Base-by-base conservation (phyloP, 2,329 filamentous ascomycete genomes). In the Colletotrichum sp. region DNA sequence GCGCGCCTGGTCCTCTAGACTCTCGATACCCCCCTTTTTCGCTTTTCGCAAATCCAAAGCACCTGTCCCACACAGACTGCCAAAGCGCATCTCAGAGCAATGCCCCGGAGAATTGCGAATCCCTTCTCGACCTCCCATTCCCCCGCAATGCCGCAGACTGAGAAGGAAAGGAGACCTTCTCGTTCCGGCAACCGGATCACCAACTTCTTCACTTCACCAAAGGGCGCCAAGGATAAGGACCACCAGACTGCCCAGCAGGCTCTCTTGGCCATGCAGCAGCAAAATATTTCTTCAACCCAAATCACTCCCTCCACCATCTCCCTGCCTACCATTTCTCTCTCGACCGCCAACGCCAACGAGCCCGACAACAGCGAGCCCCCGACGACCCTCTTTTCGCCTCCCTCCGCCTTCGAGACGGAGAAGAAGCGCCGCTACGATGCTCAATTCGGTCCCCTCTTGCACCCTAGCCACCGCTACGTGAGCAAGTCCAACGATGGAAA, bases 251-350 rank as follows among this genome's bases (percentile, higher is more conserved):
- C 92, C 75, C 90, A 95, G 81, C 92, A 94, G 81, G 90, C 92
- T 76, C 90, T 95, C 64, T 89, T 94, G 82, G 89, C 91, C 76
- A 92, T 93, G 82, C 92, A 94, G 83, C 92, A 94, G 79, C 90
- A 88, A 80, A 86, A 86, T 76, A 83, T 87, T 68, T 88, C 91
- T 68, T 90, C 92, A 55, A 90, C 91, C 74, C 90, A 92, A 77
- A 93, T 95, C 81, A 93, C 92, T 78, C 91, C 92, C 74, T 90
- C 95, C 57, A 93, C 94, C 75, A 87, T 96, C 78, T 95, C 95
- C 64, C 88, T 98, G 81, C 96, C 96, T 52, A 96, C 94, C 70
- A 98, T 99, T 82, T 98, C 95, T 57, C 90, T 99, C 73, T 98
- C 96, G 15, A 96, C 95, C 57, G 95, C 95, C 66, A 95, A 93